These are phyloP conservation scores for Chenopodium berlandieri DNA, from an alignment of 148 eudicot species.

Conservation along the genomic window DNA sequence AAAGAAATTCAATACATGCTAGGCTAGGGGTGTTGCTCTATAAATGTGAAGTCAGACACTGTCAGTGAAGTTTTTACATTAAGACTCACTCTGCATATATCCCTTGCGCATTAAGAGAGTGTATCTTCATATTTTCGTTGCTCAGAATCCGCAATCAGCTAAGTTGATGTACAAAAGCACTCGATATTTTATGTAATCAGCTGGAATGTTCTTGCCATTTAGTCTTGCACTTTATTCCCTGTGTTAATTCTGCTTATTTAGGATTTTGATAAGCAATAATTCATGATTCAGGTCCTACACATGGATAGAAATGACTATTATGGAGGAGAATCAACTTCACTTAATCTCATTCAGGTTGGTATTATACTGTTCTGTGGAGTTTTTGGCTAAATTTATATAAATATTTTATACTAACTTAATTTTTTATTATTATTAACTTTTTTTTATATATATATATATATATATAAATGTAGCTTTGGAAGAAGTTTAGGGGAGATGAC, in stretches of 20 bases:
- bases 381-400: not conserved
- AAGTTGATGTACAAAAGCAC: not conserved
- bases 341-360: conserved; percentile 80
- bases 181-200: not conserved
- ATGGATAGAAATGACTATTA: conserved; percentile 99
- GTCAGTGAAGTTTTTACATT: not conserved
- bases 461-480: conserved; percentile 67
- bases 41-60: not conserved
- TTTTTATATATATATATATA: too few species aligned
- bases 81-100: not conserved
- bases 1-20: not conserved
- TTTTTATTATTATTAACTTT: too few species aligned
- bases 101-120: not conserved
- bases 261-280: conserved; percentile 11
- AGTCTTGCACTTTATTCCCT: not conserved
- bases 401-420: conserved; percentile 9
- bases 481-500: conserved; percentile 79
- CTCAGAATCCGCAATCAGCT: not conserved
- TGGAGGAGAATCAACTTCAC: conserved; percentile 97
- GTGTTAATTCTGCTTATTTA: not conserved
- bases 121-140: not conserved
- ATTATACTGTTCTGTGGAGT: not conserved
- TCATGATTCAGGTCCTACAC: conserved; percentile 69
- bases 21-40: not conserved
- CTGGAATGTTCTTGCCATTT: not conserved